A percentile compares a stretch with the other conserved stretches of the same genome.
These are phyloP conservation scores for Apiospora sp. DNA, from an alignment of 2,329 filamentous ascomycete species.

Conservation along the genomic window DNA sequence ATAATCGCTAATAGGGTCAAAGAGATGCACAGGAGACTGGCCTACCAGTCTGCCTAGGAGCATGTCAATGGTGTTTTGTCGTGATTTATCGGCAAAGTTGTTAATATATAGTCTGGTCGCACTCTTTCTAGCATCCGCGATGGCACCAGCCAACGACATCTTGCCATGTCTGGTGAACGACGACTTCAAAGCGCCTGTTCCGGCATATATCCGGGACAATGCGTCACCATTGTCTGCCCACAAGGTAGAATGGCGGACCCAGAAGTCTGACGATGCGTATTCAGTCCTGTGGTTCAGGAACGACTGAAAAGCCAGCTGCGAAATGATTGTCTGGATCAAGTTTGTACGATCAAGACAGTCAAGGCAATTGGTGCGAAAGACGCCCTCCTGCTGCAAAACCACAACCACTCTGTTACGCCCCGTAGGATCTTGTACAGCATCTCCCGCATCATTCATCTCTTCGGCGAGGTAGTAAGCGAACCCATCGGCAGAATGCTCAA, in stretches of 20 bases:
- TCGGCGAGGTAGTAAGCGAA: constrained; percentile 95
- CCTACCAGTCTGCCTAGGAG: constrained; percentile 85
- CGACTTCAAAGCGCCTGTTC: constrained; percentile 93
- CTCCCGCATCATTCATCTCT: constrained; percentile 65
- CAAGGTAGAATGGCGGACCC: constrained; percentile 88
- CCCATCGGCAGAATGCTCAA: constrained; percentile 79
- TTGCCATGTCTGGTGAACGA: constrained; percentile 95
- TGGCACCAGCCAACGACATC: constrained; percentile 91
- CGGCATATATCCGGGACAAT: constrained; percentile 93
- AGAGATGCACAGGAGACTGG: constrained; percentile 83
- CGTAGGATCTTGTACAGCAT: constrained; percentile 46
- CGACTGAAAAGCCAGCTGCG: constrained; percentile 87
- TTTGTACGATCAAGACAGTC: constrained; percentile 97
- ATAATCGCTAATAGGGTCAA: constrained; percentile 93
- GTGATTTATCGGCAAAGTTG: constrained; percentile 92
- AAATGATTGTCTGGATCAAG: constrained; percentile 93
- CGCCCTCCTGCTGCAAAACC: constrained; percentile 90
- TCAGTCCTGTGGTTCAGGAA: constrained; percentile 80
- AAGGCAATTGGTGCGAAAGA: constrained; percentile 94
- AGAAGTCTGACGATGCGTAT: constrained; percentile 79
- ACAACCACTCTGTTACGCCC: constrained; percentile 62
- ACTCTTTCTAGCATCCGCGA: constrained; percentile 95
- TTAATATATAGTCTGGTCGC: constrained; percentile 96
- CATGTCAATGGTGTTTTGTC: constrained; percentile 95
- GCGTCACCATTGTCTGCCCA: constrained; percentile 99